phyloP scores from a whole-genome alignment of 2,329 filamentous ascomycete genomes.

The Botrytis tulipae region DNA sequence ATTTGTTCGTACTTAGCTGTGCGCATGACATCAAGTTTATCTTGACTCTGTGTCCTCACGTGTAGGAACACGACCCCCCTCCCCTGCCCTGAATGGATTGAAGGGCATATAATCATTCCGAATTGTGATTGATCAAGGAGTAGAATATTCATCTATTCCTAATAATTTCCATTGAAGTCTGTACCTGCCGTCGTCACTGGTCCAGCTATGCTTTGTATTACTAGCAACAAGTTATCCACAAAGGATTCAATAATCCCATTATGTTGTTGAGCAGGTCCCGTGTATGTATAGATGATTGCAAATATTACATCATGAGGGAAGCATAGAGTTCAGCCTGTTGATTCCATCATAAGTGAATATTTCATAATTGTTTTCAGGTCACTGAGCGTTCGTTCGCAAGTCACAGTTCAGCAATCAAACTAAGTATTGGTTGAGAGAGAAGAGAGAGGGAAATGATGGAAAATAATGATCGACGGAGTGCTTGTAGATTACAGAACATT shows the following conservation, averaged over 20 bases:
- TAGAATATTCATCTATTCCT: neutral
- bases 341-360: neutral
- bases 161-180: neutral
- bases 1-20: neutral
- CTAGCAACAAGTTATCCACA: neutral
- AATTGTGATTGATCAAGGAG: neutral
- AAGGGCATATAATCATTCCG: neutral
- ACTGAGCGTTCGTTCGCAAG: neutral
- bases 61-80: fast-evolving
- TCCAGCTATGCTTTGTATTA: neutral
- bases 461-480: neutral
- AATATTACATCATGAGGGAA: neutral
- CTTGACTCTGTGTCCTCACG: neutral
- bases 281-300: neutral
- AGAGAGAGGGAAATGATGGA: neutral
- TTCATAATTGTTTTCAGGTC: neutral
- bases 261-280: neutral
- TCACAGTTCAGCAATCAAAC: neutral
- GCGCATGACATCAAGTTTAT: neutral
- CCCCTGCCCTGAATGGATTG: neutral
- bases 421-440: neutral
- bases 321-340: neutral
- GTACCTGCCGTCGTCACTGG: neutral
- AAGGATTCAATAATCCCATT: neutral
- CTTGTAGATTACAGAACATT: neutral